Conservation (phyloP, 2,329 filamentous ascomycete species). For the Kalaharituber pfeilii region DNA sequence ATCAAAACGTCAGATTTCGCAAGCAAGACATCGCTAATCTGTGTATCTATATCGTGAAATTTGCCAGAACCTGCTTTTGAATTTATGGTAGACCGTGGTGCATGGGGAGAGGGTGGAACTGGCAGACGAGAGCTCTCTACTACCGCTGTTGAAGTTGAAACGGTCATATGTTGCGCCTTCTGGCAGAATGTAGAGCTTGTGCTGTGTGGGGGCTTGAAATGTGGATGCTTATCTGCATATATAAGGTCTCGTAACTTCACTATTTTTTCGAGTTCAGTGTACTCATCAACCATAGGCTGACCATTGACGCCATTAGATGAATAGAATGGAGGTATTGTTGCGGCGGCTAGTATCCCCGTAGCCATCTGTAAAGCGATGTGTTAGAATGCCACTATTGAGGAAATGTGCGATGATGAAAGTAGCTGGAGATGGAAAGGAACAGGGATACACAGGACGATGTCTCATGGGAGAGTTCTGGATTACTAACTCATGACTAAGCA, state of each 20-base stretch:
- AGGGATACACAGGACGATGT: no score
- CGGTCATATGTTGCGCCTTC: background rate
- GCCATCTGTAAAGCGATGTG: background rate
- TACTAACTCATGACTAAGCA: no score
- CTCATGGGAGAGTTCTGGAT: no score
- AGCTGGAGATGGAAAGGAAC: no score
- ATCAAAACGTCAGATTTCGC: constrained; percentile 74
- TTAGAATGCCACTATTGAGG: no score
- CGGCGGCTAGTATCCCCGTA: background rate
- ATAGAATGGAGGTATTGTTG: background rate
- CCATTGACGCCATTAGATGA: background rate
- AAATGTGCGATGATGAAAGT: no score
- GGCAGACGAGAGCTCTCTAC: background rate
- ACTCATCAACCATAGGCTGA: background rate
- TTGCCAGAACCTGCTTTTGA: constrained; percentile 25
- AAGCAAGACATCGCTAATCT: constrained; percentile 60
- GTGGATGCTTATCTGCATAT: constrained; percentile 55
- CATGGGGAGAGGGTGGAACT: constrained; percentile 20
- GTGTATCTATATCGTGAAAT: constrained; percentile 30
- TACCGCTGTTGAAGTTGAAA: background rate
- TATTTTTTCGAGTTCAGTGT: constrained; percentile 56
- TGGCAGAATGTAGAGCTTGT: constrained; percentile 24
- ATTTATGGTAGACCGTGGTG: constrained; percentile 15
- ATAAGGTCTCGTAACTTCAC: constrained; percentile 64
- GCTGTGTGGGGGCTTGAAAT: constrained; percentile 39